Evolutionary conservation across 1,284 basidiomycete genomes (phyloP).

Genomic region (Earliella scabrosa): DNA sequence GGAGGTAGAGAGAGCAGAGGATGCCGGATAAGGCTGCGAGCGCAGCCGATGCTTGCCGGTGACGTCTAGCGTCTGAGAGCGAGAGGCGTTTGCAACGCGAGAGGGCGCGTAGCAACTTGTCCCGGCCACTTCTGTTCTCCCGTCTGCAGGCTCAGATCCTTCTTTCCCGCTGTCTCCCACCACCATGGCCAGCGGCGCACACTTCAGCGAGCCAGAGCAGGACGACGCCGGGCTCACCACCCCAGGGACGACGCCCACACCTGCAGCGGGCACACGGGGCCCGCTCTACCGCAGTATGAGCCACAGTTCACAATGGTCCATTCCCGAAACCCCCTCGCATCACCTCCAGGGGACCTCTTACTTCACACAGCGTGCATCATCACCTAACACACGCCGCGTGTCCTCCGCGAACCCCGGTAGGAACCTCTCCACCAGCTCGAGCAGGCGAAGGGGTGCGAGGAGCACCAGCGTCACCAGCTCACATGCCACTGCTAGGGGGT

Average conservation of each 20-base stretch:
- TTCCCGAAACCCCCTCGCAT: slow-evolving; percentile 60
- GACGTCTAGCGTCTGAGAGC: slow-evolving; percentile 21
- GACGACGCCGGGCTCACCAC: slow-evolving; percentile 29
- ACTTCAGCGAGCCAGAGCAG: slow-evolving; percentile 27
- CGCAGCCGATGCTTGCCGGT: too few species aligned
- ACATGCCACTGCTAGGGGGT: slow-evolving; percentile 46
- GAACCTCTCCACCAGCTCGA: slow-evolving; percentile 53
- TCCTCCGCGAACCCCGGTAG: slow-evolving; percentile 40
- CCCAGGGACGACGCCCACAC: slow-evolving; percentile 31
- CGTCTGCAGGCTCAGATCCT: slow-evolving; percentile 23
- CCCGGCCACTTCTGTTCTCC: neutral
- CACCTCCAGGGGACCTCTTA: slow-evolving; percentile 73
- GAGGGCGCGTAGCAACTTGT: slow-evolving; percentile 16
- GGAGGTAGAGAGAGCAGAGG: neutral
- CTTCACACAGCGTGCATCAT: slow-evolving; percentile 48
- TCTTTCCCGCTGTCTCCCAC: slow-evolving; percentile 4
- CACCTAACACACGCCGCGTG: slow-evolving; percentile 42
- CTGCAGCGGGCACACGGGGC: slow-evolving; percentile 34
- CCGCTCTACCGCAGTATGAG: slow-evolving; percentile 54
- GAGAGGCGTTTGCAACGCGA: too few species aligned
- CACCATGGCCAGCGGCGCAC: slow-evolving; percentile 34
- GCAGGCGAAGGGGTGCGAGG: slow-evolving; percentile 48
- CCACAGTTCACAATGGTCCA: slow-evolving; percentile 59
- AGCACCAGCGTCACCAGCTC: slow-evolving; percentile 67
- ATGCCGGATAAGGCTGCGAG: too few species aligned